These are phyloP conservation scores for Metschnikowia koreensis DNA, from an alignment of 805 yeast species.

Conservation along the genomic window DNA sequence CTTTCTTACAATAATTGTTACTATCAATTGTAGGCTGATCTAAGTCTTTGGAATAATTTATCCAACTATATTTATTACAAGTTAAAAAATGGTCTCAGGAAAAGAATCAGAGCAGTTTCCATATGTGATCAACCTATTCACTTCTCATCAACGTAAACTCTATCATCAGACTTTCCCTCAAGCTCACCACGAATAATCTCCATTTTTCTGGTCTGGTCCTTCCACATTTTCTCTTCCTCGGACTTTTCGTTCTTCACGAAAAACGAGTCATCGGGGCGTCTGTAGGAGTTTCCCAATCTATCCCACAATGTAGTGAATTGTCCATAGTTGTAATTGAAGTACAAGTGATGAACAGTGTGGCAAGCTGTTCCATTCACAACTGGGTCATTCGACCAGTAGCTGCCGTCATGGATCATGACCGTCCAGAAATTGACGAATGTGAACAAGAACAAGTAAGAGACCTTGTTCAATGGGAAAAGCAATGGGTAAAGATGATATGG, in stretches of 20 bases:
- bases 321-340: slow-evolving; percentile 97
- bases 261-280: slow-evolving; percentile 85
- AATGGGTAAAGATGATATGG: slow-evolving; percentile 94
- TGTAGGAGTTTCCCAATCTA: slow-evolving; percentile 88
- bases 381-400: slow-evolving; percentile 89
- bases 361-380: slow-evolving; percentile 97
- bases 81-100: background rate
- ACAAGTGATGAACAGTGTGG: slow-evolving; percentile 94
- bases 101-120: background rate
- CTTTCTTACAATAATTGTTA: background rate
- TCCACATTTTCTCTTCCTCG: slow-evolving; percentile 63
- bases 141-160: slow-evolving; percentile 57
- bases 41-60: too few species aligned
- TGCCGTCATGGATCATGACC: slow-evolving; percentile 98
- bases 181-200: slow-evolving; percentile 75
- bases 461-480: slow-evolving; percentile 87
- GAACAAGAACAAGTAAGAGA: slow-evolving; percentile 76
- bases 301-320: slow-evolving; percentile 99
- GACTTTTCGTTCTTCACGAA: slow-evolving; percentile 57
- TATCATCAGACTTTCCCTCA: slow-evolving; percentile 74
- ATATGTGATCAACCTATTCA: background rate
- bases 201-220: slow-evolving; percentile 66
- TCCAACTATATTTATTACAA: too few species aligned
- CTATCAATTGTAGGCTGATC: background rate
- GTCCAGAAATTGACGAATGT: slow-evolving; percentile 97